Base-by-base conservation (phyloP, 345 rosid species). In the Gossypium anomalum region DNA sequence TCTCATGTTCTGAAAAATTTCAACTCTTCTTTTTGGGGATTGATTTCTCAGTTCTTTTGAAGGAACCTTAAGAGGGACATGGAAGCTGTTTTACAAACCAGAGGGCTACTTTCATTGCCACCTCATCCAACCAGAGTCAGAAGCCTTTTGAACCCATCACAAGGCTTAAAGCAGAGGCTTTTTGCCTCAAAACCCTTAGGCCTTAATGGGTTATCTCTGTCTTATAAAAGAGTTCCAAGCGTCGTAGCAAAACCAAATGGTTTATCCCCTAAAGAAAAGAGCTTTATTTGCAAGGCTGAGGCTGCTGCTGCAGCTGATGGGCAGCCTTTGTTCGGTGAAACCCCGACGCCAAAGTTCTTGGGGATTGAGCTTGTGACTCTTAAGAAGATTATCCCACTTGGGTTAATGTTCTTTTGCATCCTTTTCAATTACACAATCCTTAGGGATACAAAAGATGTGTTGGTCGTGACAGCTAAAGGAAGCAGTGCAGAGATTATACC, bases 401-500 rank as follows among this genome's bases (percentile, higher is more conserved):
- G 98, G 19, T 82, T 94, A 13, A 92, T 94, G 98, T 94, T 94
- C 87, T 94, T 94, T 77, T 94, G 98, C 72, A 94, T 94, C 73
- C 87, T 94, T 9, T 94, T 92, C 80, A 94, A 94, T 51, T 94
- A 94, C 80, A 94, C 99, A 45, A 94, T 94, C 83, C 92, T 94
- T n/a, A 90, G 99, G 74, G 99, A 94, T 74, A 94, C 99, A 0
- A 94, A 94, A 81, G 99, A 94, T 82, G 99, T 94, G 43, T 73
- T 94, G 84, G 98, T 94, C 69, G 98, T 94, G 83, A 94, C 99
- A 27, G 99, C 99, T 29, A 81, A 87, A 81, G 99, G 99, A 55
- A 94, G 99, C 61, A 89, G 97, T 63, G 99, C 99, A 0, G 99
- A 94, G 83, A 94, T 92, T 78, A 94, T 94, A 19, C 99, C 98